Conservation (phyloP, 305 asterid genomes). For the Fraxinus ornus region DNA sequence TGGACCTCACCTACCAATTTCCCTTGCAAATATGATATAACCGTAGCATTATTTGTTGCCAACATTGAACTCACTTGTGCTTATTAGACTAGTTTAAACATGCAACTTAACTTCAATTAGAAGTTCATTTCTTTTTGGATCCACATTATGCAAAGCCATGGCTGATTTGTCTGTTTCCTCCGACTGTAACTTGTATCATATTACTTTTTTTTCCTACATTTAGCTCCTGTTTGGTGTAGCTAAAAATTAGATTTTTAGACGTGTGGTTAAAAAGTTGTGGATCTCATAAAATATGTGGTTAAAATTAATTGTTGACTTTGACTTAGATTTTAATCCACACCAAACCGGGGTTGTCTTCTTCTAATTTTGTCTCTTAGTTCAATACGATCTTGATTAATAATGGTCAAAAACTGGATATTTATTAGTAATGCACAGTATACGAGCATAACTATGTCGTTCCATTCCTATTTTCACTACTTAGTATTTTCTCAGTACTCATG, state of each 20-base stretch:
- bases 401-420: not conserved
- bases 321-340: not conserved
- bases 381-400: not conserved
- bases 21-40: not conserved
- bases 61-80: not conserved
- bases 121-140: not conserved
- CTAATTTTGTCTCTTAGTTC: not conserved
- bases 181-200: not conserved
- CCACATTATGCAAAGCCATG: not conserved
- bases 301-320: not conserved
- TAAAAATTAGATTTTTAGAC: not conserved
- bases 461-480: not conserved
- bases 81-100: not conserved
- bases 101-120: not conserved
- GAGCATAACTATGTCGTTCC: not conserved
- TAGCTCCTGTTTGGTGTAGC: not conserved
- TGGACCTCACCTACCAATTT: not conserved
- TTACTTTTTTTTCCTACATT: not conserved
- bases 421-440: not conserved
- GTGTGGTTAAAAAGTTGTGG: not conserved
- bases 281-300: not conserved
- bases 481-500: not conserved
- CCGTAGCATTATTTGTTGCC: not conserved
- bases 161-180: not conserved
- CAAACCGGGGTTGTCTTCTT: not conserved